Evolutionary conservation across 2,329 filamentous ascomycete genomes (phyloP).

Genomic region (Cladosporium sp.): DNA sequence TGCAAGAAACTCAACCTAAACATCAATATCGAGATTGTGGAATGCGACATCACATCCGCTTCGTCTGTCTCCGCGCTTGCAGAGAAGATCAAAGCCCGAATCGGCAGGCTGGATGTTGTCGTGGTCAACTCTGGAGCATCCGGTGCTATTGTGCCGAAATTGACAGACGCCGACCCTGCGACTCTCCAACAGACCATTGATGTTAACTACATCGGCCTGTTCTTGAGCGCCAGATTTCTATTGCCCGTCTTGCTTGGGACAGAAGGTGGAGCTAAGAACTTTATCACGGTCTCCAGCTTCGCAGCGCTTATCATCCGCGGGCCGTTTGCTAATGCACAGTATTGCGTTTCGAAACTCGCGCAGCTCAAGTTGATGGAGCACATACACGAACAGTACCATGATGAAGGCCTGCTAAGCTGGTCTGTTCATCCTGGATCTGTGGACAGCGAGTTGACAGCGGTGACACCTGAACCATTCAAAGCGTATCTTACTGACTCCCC

Average conservation of each 20-base stretch:
- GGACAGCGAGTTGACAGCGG: constrained; percentile 39
- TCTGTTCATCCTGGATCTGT: constrained; percentile 44
- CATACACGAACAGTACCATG: constrained; percentile 40
- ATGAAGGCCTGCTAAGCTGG: constrained; percentile 34
- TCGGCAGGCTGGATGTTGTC: constrained; percentile 32
- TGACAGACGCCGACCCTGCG: constrained; percentile 29
- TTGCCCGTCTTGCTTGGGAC: constrained; percentile 30
- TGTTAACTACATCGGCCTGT: constrained; percentile 36
- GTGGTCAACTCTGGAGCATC: constrained; percentile 33
- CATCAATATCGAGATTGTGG: constrained; percentile 33
- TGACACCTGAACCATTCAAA: constrained; percentile 39
- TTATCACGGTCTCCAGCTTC: constrained; percentile 41
- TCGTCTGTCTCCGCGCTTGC: constrained; percentile 29
- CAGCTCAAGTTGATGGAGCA: constrained; percentile 44
- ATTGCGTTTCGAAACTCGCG: constrained; percentile 43
- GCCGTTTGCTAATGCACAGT: constrained; percentile 44
- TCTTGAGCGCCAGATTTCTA: constrained; percentile 35
- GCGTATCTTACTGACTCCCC: constrained; percentile 34
- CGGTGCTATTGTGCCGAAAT: constrained; percentile 26
- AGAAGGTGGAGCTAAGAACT: constrained; percentile 31
- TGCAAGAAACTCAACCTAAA: constrained; percentile 31
- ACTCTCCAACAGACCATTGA: constrained; percentile 30
- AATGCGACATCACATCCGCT: constrained; percentile 31
- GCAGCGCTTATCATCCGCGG: constrained; percentile 39
- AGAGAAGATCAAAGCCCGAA: constrained; percentile 20